These are phyloP conservation scores for Mycena sp. DNA, from an alignment of 1,284 basidiomycete genomes.

Conservation along the genomic window DNA sequence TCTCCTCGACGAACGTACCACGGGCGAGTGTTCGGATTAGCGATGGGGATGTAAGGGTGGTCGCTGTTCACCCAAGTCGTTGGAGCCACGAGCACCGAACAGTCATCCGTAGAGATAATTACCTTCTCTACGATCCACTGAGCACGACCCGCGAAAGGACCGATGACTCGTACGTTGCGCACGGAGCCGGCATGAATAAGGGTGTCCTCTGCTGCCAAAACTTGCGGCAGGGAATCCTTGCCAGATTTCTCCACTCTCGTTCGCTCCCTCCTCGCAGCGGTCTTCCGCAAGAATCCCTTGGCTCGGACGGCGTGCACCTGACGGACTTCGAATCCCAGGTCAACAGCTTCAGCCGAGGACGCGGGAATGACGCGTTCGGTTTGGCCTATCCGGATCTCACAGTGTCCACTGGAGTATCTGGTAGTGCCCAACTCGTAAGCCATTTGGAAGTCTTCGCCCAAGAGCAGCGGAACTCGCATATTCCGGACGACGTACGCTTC, in stretches of 20 bases:
- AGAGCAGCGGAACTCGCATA: background rate
- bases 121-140: conserved; percentile 32
- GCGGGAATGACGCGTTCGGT: background rate
- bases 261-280: too few relatives aligned
- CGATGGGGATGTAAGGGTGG: conserved; percentile 28
- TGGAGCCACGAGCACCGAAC: conserved; percentile 23
- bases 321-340: background rate
- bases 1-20: conserved; percentile 27
- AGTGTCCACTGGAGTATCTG: background rate
- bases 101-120: conserved; percentile 17
- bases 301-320: background rate
- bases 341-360: background rate
- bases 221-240: too few relatives aligned
- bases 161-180: conserved; percentile 15
- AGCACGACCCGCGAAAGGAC: background rate
- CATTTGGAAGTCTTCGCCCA: too few relatives aligned
- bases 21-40: conserved; percentile 30
- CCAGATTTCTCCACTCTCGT: too few relatives aligned
- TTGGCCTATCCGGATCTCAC: background rate
- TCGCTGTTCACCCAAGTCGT: conserved; percentile 13
- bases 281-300: background rate
- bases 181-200: conserved; percentile 7
- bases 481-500: background rate
- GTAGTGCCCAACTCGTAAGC: too few relatives aligned
- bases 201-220: background rate